Conservation (phyloP, 768 basidiomycete genomes). For the Phaeotremella skinneri region DNA sequence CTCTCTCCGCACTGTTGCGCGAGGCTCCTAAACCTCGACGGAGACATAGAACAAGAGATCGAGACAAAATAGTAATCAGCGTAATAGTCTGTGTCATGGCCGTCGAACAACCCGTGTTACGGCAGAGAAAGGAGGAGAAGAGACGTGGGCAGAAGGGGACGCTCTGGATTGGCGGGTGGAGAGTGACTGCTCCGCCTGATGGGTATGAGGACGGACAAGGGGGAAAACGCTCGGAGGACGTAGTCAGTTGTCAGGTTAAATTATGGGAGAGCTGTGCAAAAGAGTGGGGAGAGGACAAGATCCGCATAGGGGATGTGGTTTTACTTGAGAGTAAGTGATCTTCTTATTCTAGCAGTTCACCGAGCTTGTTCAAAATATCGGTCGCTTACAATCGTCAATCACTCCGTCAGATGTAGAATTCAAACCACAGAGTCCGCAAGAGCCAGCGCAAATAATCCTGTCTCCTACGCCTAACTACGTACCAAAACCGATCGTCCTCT, state of each 20-base stretch:
- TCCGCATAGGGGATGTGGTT: conserved; percentile 41
- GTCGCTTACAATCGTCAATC: background rate
- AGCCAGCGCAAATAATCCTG: conserved; percentile 26
- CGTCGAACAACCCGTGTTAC: conserved; percentile 24
- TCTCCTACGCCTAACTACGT: conserved; percentile 12
- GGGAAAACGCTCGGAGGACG: conserved; percentile 6
- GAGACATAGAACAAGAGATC: background rate
- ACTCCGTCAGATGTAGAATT: conserved; percentile 29
- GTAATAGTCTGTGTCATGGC: conserved; percentile 37
- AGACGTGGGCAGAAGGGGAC: conserved; percentile 23
- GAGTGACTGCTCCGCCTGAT: conserved; percentile 19
- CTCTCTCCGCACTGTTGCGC: conserved; percentile 15
- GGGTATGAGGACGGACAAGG: background rate
- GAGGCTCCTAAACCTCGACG: background rate
- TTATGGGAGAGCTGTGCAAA: conserved; percentile 39
- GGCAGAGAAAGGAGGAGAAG: conserved; percentile 34
- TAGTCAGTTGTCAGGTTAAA: conserved; percentile 27
- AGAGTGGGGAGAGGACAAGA: conserved; percentile 28
- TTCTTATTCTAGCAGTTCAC: background rate
- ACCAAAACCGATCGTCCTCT: conserved; percentile 34
- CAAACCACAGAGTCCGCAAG: conserved; percentile 22
- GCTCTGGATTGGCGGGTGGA: conserved; percentile 37
- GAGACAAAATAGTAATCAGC: conserved; percentile 13
- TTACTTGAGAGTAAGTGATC: conserved; percentile 38
- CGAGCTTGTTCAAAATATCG: background rate